phyloP scores from a whole-genome alignment of 208 protist genomes.

The Trypanosomatidae sp. region DNA sequence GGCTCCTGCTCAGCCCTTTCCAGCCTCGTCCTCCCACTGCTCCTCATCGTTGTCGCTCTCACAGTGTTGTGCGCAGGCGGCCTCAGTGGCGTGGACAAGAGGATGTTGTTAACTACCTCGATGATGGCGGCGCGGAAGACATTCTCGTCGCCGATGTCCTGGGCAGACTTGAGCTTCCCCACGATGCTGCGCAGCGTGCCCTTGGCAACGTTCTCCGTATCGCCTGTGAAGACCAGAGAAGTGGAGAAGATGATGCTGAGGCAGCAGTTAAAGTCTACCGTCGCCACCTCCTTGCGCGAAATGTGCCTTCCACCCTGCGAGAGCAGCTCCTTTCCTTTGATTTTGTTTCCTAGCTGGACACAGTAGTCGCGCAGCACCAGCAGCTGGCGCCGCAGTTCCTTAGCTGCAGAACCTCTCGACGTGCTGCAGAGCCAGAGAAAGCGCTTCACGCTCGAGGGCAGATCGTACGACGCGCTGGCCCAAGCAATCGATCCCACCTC shows the following conservation, averaged over 20 bases:
- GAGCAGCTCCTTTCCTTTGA: conserved; percentile 23
- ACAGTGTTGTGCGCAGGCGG: conserved; percentile 18
- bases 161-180: conserved; percentile 24
- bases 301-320: conserved; percentile 21
- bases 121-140: conserved; percentile 35
- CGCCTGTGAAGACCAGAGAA: conserved; percentile 26
- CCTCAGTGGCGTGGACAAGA: conserved; percentile 43
- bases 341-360: conserved; percentile 21
- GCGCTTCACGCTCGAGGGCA: conserved; percentile 21
- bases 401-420: conserved; percentile 6
- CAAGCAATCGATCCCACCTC: background rate
- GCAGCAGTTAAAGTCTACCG: conserved; percentile 30
- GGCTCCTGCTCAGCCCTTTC: background rate
- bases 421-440: conserved; percentile 25
- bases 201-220: conserved; percentile 26
- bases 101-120: conserved; percentile 38
- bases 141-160: conserved; percentile 34
- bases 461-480: conserved; percentile 18
- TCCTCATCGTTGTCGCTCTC: background rate
- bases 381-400: conserved; percentile 29
- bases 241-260: conserved; percentile 29
- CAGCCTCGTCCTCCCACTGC: background rate
- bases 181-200: conserved; percentile 30
- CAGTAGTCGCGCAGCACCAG: conserved; percentile 31
- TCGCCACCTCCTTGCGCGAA: conserved; percentile 20